phyloP scores from a whole-genome alignment of 192 early-diverging fungal genomes.

The Podila epigama region DNA sequence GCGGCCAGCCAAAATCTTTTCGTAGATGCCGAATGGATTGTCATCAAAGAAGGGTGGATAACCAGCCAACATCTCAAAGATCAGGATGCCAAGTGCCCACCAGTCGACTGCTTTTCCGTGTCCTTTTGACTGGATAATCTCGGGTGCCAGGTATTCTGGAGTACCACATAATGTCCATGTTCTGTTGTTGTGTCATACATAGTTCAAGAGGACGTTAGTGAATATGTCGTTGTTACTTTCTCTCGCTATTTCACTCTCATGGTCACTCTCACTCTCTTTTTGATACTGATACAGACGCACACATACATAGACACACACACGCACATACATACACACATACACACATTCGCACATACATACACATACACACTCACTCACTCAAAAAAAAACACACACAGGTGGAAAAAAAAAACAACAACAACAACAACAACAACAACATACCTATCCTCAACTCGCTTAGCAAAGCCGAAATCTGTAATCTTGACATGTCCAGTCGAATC shows the following conservation, averaged over 20 bases:
- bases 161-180: slow-evolving; percentile 99
- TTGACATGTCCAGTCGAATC: slow-evolving; percentile 94
- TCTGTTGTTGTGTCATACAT: slow-evolving; percentile 53
- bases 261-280: too few species aligned
- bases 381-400: not conserved
- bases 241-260: not conserved
- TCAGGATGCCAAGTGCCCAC: slow-evolving; percentile 98
- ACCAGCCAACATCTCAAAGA: slow-evolving; percentile 98
- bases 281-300: too few species aligned
- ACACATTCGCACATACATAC: too few species aligned
- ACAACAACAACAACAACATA: slow-evolving; percentile 5
- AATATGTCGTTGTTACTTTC: not conserved
- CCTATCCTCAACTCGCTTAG: slow-evolving; percentile 84
- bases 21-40: slow-evolving; percentile 97
- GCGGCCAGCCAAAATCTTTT: slow-evolving; percentile 94
- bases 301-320: too few species aligned
- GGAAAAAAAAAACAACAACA: not conserved
- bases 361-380: too few species aligned
- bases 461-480: slow-evolving; percentile 98
- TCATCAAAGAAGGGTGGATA: slow-evolving; percentile 99
- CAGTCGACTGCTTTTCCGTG: slow-evolving; percentile 98
- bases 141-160: slow-evolving; percentile 96
- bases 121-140: slow-evolving; percentile 97
- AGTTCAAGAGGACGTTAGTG: not conserved
- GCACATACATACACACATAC: too few species aligned